A percentile compares a stretch with the other conserved stretches of the same genome.
These are phyloP conservation scores for Metschnikowia lochheadii DNA, from an alignment of 805 yeast genomes.

Conservation along the genomic window DNA sequence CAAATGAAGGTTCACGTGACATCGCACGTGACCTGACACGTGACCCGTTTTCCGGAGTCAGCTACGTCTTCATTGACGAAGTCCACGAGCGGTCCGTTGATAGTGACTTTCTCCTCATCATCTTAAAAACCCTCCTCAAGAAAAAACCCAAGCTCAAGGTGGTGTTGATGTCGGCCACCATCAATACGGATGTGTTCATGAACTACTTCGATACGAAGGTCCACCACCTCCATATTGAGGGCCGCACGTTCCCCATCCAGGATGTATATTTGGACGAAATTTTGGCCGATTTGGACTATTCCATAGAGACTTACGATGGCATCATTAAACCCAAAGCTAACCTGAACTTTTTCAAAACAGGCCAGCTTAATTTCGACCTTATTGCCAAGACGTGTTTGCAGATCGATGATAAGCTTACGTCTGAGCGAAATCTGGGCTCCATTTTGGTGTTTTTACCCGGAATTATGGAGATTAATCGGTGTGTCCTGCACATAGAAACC, in stretches of 20 bases:
- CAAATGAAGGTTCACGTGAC: background rate
- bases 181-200: constrained; percentile 63
- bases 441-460: constrained; percentile 88
- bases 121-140: constrained; percentile 58
- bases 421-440: constrained; percentile 55
- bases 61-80: constrained; percentile 82
- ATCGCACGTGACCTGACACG: background rate
- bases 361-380: constrained; percentile 72
- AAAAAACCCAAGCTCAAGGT: constrained; percentile 56
- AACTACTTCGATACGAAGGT: constrained; percentile 53
- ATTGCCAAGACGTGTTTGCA: constrained; percentile 52
- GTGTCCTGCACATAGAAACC: constrained; percentile 42
- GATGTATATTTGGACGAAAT: constrained; percentile 72
- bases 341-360: constrained; percentile 59
- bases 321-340: constrained; percentile 55
- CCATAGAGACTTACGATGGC: constrained; percentile 35
- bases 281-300: constrained; percentile 53
- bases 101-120: constrained; percentile 76
- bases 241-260: constrained; percentile 87
- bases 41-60: constrained; percentile 45
- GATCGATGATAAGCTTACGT: constrained; percentile 47
- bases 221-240: constrained; percentile 79
- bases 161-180: constrained; percentile 92
- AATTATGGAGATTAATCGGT: constrained; percentile 74
- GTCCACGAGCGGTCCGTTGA: constrained; percentile 96